Evolutionary conservation across 306 rosid genomes (phyloP).

Genomic region (Quercus aquifolioides): DNA sequence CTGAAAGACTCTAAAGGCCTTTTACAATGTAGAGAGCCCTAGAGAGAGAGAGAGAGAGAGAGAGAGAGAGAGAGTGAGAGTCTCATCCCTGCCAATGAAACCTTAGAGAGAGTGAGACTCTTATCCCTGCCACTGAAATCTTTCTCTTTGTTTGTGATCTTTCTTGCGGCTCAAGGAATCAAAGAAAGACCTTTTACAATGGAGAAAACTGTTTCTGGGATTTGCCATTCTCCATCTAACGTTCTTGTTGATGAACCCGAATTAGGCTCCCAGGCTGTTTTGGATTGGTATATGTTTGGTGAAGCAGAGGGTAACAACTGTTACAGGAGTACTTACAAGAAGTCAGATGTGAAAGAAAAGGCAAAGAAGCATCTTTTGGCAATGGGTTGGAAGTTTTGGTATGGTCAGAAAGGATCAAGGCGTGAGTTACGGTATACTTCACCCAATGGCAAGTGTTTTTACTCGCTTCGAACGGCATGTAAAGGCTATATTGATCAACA

Average conservation of each 20-base stretch:
- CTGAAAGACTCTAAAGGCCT: too few species aligned
- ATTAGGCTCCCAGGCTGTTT: slow-evolving; percentile 43
- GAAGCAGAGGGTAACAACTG: neutral
- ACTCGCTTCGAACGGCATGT: slow-evolving; percentile 58
- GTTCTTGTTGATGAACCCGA: slow-evolving; percentile 1
- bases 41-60: too few species aligned
- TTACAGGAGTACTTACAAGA: neutral
- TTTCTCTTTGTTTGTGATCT: neutral
- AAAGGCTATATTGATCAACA: slow-evolving; percentile 27
- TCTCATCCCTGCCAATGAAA: too few species aligned
- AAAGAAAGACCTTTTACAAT: neutral
- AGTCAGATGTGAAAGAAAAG: neutral
- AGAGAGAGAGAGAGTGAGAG: too few species aligned
- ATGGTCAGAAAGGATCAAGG: slow-evolving; percentile 12
- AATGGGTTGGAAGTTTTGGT: slow-evolving; percentile 55
- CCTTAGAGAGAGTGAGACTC: too few species aligned
- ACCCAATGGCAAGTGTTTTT: slow-evolving; percentile 39
- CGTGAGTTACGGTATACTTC: slow-evolving; percentile 55
- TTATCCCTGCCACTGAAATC: neutral
- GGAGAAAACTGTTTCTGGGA: neutral
- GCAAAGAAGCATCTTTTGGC: slow-evolving; percentile 52
- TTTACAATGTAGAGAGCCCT: too few species aligned
- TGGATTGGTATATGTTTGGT: slow-evolving; percentile 29
- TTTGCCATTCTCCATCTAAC: neutral
- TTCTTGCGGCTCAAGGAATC: neutral